Conservation (phyloP, 208 protist genomes). For the Leishmania mexicana region DNA sequence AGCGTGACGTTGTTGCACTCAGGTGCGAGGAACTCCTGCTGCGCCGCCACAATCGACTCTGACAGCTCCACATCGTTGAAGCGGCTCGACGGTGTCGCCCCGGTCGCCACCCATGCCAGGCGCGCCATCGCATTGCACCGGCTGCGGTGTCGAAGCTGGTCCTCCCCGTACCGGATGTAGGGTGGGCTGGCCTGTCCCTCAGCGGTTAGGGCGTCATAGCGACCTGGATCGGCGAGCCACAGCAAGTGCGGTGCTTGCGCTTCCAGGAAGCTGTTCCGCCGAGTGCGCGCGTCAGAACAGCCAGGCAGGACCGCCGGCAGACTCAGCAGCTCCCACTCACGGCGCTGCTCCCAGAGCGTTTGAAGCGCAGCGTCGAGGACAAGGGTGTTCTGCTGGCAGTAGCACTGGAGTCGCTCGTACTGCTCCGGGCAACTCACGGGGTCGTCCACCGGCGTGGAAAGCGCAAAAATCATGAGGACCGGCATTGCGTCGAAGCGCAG, state of each 20-base stretch:
- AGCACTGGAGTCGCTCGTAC: slow-evolving; percentile 59
- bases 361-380: slow-evolving; percentile 56
- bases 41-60: slow-evolving; percentile 43
- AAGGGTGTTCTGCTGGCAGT: slow-evolving; percentile 49
- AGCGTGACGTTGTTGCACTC: slow-evolving; percentile 35
- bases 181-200: slow-evolving; percentile 41
- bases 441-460: slow-evolving; percentile 55
- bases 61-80: slow-evolving; percentile 50
- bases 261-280: slow-evolving; percentile 62
- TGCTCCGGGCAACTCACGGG: slow-evolving; percentile 33
- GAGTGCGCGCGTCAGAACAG: slow-evolving; percentile 26
- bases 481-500: slow-evolving; percentile 62
- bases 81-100: slow-evolving; percentile 31
- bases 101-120: slow-evolving; percentile 61
- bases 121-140: slow-evolving; percentile 60
- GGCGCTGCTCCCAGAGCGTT: slow-evolving; percentile 45
- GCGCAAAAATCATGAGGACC: slow-evolving; percentile 58
- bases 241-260: slow-evolving; percentile 71
- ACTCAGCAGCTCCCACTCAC: slow-evolving; percentile 82
- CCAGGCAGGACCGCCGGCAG: slow-evolving; percentile 53
- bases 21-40: slow-evolving; percentile 52
- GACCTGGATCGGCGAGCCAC: slow-evolving; percentile 64
- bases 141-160: slow-evolving; percentile 49
- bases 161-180: slow-evolving; percentile 56
- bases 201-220: slow-evolving; percentile 56